Conservation (phyloP, 306 rosid genomes). For the Citrullus mucosospermus region DNA sequence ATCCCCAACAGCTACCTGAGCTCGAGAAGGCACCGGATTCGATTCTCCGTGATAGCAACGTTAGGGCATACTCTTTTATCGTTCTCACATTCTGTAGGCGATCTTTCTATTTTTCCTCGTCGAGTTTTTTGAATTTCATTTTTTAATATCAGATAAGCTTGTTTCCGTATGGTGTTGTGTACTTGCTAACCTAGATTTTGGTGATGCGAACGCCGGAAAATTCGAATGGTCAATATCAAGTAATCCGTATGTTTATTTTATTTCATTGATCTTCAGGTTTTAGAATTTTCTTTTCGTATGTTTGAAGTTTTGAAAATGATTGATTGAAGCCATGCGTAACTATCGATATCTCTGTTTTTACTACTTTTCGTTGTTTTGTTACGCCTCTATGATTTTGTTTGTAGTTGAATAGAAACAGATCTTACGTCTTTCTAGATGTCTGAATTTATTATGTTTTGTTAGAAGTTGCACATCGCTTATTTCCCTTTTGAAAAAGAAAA, state of each 20-base stretch:
- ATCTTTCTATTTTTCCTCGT: not conserved
- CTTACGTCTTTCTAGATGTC: not conserved
- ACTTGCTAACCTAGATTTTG: not conserved
- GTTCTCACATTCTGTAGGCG: not conserved
- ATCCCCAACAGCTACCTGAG: not conserved
- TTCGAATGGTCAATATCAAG: constrained; percentile 19
- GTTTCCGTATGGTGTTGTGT: not conserved
- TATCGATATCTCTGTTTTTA: not conserved
- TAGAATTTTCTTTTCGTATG: not conserved
- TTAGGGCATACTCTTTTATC: not conserved
- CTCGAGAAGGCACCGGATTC: not conserved
- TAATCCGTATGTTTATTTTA: constrained; percentile 31
- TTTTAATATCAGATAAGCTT: not conserved
- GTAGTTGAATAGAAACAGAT: not conserved
- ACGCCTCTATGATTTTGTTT: not conserved
- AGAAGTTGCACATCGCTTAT: not conserved
- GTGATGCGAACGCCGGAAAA: constrained; percentile 24
- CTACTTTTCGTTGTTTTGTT: not conserved
- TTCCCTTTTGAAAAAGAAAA: not conserved
- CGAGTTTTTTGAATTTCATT: not conserved
- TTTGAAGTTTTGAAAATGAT: not conserved
- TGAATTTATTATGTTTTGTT: not conserved
- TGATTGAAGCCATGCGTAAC: not conserved
- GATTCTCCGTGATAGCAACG: not conserved
- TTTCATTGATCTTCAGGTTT: not conserved